phyloP scores from a whole-genome alignment of 257 asterid genomes.

The Datura wrightii region DNA sequence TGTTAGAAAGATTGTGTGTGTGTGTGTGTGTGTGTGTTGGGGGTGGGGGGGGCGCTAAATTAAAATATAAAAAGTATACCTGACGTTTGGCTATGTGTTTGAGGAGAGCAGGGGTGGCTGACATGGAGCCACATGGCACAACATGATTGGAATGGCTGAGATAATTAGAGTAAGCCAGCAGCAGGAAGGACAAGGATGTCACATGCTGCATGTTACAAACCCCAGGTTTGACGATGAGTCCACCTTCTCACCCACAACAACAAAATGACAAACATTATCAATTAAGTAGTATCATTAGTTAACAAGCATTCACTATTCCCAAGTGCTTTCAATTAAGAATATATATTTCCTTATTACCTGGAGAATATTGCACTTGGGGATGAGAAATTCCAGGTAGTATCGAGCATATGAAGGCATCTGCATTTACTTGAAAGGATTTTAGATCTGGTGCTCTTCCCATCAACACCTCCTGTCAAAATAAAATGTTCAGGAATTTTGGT shows the following conservation, averaged over 20 bases:
- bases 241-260: conserved; percentile 42
- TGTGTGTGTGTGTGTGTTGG: too few species aligned
- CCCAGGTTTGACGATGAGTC: conserved; percentile 79
- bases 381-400: conserved; percentile 78
- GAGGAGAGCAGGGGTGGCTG: conserved; percentile 78
- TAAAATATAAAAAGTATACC: conserved; percentile 37
- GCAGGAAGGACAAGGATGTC: conserved; percentile 81
- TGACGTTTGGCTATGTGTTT: conserved; percentile 80
- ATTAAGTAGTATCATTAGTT: too few species aligned
- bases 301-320: too few species aligned
- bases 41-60: too few species aligned
- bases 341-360: conserved; percentile 50
- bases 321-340: too few species aligned
- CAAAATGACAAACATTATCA: not conserved
- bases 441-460: conserved; percentile 75
- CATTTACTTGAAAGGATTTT: conserved; percentile 67
- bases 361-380: conserved; percentile 84
- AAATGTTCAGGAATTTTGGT: not conserved
- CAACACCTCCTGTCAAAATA: conserved; percentile 65
- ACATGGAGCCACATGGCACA: conserved; percentile 72
- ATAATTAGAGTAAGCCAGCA: conserved; percentile 81
- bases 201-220: conserved; percentile 97
- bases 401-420: conserved; percentile 81
- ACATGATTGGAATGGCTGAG: conserved; percentile 80
- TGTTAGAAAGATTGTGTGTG: too few species aligned